Conservation (phyloP, 306 rosid species). For the Benincasa hispida region DNA sequence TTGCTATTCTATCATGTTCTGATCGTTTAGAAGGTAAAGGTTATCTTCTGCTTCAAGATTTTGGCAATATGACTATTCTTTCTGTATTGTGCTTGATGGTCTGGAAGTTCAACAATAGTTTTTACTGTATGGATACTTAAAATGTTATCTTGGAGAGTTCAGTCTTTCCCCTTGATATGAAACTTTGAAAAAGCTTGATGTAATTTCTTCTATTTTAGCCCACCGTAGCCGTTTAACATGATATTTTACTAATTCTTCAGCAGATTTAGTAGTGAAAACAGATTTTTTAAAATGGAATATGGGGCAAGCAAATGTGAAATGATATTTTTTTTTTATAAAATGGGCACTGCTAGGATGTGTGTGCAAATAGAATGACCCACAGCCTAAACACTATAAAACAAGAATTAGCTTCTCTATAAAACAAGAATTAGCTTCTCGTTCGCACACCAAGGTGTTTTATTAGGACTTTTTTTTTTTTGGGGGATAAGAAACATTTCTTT, state of each 20-base stretch:
- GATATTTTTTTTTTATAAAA: background rate
- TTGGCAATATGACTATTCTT: background rate
- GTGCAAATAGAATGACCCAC: background rate
- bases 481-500: no score
- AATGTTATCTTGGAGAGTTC: background rate
- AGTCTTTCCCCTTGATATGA: background rate
- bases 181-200: background rate
- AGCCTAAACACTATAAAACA: background rate
- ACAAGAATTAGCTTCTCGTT: background rate
- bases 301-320: background rate
- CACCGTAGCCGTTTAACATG: background rate
- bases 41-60: background rate
- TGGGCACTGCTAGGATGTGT: background rate
- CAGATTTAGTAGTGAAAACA: background rate
- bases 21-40: constrained; percentile 64
- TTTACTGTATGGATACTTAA: background rate
- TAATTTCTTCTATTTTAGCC: background rate
- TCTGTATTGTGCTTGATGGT: background rate
- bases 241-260: background rate
- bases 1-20: constrained; percentile 64
- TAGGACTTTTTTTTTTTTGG: no score
- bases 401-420: background rate
- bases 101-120: background rate
- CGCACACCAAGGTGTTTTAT: no score
- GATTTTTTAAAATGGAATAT: background rate